Conservation (phyloP, 164 flowering plant genomes). For the Chimonanthus praecox region DNA sequence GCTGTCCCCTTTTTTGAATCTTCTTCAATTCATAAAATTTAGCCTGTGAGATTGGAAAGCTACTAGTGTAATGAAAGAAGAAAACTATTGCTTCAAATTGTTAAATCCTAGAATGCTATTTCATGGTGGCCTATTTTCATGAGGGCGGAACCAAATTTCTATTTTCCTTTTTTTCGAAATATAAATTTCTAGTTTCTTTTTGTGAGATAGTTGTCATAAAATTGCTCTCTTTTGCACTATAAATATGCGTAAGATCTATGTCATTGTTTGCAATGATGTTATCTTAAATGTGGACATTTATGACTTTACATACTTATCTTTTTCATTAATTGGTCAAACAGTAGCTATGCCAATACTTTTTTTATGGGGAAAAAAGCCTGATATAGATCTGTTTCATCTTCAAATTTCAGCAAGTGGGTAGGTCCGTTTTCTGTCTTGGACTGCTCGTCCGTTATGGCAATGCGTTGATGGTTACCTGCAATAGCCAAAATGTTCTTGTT, state of each 20-base stretch:
- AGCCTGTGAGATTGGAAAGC: too few species aligned
- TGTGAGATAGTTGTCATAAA: too few species aligned
- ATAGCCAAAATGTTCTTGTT: slow-evolving; percentile 34
- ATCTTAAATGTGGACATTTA: neutral
- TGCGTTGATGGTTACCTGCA: slow-evolving; percentile 36
- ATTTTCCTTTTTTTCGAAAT: too few species aligned
- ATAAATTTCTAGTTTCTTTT: too few species aligned
- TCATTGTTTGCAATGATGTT: neutral
- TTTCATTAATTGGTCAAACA: neutral
- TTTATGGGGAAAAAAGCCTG: neutral
- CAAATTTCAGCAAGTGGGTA: slow-evolving; percentile 64
- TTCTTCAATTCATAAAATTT: too few species aligned
- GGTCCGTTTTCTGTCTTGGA: slow-evolving; percentile 93
- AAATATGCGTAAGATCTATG: neutral
- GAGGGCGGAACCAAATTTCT: too few species aligned
- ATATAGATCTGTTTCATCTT: slow-evolving; percentile 1
- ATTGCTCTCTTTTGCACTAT: too few species aligned
- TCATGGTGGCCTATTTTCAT: too few species aligned
- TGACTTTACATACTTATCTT: neutral
- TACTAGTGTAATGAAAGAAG: too few species aligned
- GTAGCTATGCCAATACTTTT: neutral
- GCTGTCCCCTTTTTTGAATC: too few species aligned
- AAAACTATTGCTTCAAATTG: too few species aligned
- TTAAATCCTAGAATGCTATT: too few species aligned
- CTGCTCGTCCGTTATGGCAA: slow-evolving; percentile 83